phyloP scores from a whole-genome alignment of 2,329 filamentous ascomycete genomes.

The Xylariaceae sp. region DNA sequence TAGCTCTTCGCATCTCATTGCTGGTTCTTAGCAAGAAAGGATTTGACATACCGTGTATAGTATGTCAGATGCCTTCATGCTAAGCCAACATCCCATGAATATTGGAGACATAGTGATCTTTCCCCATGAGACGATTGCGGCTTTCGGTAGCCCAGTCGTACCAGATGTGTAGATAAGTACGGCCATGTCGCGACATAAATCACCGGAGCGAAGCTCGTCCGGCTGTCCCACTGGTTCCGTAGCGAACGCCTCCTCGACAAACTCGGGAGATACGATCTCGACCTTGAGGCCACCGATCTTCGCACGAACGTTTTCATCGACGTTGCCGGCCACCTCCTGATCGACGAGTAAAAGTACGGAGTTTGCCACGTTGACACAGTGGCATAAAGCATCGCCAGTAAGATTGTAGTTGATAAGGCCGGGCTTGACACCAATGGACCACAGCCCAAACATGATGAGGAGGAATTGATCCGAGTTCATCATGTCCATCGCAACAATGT shows the following conservation, averaged over 20 bases:
- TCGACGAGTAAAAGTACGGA: conserved; percentile 70
- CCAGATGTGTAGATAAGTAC: conserved; percentile 83
- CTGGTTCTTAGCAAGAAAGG: background rate
- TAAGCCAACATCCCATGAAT: conserved; percentile 55
- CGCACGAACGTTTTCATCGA: conserved; percentile 56
- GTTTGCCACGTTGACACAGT: conserved; percentile 70
- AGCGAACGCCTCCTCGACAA: conserved; percentile 53
- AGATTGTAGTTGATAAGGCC: conserved; percentile 90
- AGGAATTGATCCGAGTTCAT: conserved; percentile 78
- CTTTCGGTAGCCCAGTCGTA: conserved; percentile 81
- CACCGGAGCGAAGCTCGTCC: conserved; percentile 53
- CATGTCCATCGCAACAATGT: conserved; percentile 78
- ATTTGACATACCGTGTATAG: conserved; percentile 65
- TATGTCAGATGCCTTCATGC: conserved; percentile 60
- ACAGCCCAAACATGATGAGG: conserved; percentile 73
- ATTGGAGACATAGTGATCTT: conserved; percentile 56
- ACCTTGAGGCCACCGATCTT: conserved; percentile 54
- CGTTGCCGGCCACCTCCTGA: conserved; percentile 50
- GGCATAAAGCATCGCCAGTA: conserved; percentile 64
- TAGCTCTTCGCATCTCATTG: background rate
- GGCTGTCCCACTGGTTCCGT: conserved; percentile 55
- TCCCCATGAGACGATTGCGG: conserved; percentile 71
- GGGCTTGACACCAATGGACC: conserved; percentile 78
- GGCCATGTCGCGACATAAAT: conserved; percentile 56
- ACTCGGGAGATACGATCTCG: conserved; percentile 57